Evolutionary conservation across 495 filamentous ascomycete species (phyloP), one percentile per base, ranked within the genome.

Genomic region (Penicillium simplicissimum): DNA sequence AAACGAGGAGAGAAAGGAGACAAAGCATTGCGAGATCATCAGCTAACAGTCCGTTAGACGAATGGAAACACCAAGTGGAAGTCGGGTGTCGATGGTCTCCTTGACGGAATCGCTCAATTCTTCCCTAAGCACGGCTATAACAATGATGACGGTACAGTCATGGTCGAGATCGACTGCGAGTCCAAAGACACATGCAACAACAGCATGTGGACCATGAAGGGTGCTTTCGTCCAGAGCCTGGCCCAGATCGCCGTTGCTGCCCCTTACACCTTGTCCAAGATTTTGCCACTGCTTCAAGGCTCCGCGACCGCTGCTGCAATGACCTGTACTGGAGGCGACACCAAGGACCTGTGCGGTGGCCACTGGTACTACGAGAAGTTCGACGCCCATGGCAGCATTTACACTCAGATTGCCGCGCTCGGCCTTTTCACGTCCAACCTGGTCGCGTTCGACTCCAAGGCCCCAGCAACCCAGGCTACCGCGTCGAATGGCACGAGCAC

Each of bases 101-200:
- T 90, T 31, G 77, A 78, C 4, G 74, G 75, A 13, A 82, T 84
- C 4, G 57, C 72, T 2, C 81, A 79, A 40, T 95, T 93, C 79
- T 87, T 83, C 76, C 73, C 84, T 60, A 43, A 70, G 13, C 70
- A 83, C 7, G 73, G 72, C 55, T 77, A 79, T 60, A 43, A 71
- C 17, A 70, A 82, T 5, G 73, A 72, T 56, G 77, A 80, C 45
- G 72, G 76, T 19, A 74, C 81, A 31, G 79, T 87, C 64, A 85
- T 90, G 68, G 80, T 81, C 52, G 91, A 95, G 70, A 78, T 86
- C n/a, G 84, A 87, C 17, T 96, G 91, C 75, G 91, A 94, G 70
- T 72, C 83, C 2, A 73, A 72, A 34, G 69, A 77, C 49, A 76
- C 66, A 0, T 92, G 90, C 73, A 82, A 92, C 67, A 65, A 79